A percentile compares a stretch with the other conserved stretches of the same genome.
Evolutionary conservation across 2,329 filamentous ascomycete species (phyloP).

Genomic region (Pestalotiopsis sp.): DNA sequence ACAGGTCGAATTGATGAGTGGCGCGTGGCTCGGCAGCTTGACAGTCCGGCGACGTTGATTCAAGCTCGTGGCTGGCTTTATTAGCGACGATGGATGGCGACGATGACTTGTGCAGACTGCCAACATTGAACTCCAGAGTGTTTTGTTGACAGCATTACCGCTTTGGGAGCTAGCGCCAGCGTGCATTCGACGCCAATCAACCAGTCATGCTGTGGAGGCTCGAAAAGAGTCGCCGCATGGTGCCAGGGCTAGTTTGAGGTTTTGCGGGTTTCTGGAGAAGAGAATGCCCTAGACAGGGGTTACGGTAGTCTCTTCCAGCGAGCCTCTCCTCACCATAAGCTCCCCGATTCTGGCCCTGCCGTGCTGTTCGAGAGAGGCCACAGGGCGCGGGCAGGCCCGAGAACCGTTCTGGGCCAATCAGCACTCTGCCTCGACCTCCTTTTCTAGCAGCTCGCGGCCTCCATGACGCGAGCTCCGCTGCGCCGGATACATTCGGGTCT

Average conservation of each 20-base stretch:
- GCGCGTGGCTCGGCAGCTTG: too few relatives aligned
- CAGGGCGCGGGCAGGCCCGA: background rate
- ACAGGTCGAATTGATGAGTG: too few relatives aligned
- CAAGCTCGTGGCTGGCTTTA: background rate
- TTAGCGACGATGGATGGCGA: background rate
- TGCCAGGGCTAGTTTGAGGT: background rate
- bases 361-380: background rate
- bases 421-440: background rate
- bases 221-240: background rate
- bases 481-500: conserved; percentile 8
- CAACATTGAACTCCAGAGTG: background rate
- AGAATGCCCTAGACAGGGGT: background rate
- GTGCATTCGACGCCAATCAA: background rate
- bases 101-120: background rate
- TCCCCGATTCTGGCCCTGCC: background rate
- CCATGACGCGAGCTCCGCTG: conserved; percentile 9
- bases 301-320: conserved; percentile 1
- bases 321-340: background rate
- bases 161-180: background rate
- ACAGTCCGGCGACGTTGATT: background rate
- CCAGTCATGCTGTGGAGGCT: background rate
- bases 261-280: conserved; percentile 2
- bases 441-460: background rate
- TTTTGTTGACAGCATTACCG: conserved; percentile 12
- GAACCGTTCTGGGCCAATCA: conserved; percentile 1